phyloP scores from a whole-genome alignment of 2,329 filamentous ascomycete species.

The Trichoderma semiorbis region DNA sequence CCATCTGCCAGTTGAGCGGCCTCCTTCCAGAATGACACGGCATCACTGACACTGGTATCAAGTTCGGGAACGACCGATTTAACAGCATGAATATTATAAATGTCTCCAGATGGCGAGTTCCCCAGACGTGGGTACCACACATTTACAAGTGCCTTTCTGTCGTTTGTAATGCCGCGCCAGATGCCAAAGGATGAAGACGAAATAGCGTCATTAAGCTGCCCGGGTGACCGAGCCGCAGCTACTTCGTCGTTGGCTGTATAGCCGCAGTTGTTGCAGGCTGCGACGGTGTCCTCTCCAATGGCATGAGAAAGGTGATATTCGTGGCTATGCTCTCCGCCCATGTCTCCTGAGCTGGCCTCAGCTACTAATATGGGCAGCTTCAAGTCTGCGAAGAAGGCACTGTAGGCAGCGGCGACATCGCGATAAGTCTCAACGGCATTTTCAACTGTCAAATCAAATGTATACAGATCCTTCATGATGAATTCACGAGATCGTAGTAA shows the following conservation, averaged over 20 bases:
- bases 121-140: slow-evolving; percentile 58
- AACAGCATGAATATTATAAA: slow-evolving; percentile 55
- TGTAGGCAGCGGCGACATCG: slow-evolving; percentile 70
- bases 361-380: slow-evolving; percentile 81
- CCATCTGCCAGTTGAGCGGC: slow-evolving; percentile 27
- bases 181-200: slow-evolving; percentile 31
- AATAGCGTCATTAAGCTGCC: not conserved
- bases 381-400: slow-evolving; percentile 73
- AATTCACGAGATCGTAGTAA: slow-evolving; percentile 87
- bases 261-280: slow-evolving; percentile 69
- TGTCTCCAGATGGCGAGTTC: slow-evolving; percentile 27
- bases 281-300: slow-evolving; percentile 81
- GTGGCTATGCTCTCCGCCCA: slow-evolving; percentile 89
- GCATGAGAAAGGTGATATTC: slow-evolving; percentile 84
- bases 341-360: slow-evolving; percentile 89
- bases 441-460: slow-evolving; percentile 70
- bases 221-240: slow-evolving; percentile 41
- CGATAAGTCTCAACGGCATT: slow-evolving; percentile 79
- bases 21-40: slow-evolving; percentile 50
- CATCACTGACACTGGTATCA: slow-evolving; percentile 66
- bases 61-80: slow-evolving; percentile 64
- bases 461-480: slow-evolving; percentile 97
- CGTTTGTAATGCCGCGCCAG: slow-evolving; percentile 65
- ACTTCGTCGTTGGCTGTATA: slow-evolving; percentile 87
- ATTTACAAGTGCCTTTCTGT: slow-evolving; percentile 65